Evolutionary conservation across 208 protist genomes (phyloP).

Genomic region (Leishmania turanica): DNA sequence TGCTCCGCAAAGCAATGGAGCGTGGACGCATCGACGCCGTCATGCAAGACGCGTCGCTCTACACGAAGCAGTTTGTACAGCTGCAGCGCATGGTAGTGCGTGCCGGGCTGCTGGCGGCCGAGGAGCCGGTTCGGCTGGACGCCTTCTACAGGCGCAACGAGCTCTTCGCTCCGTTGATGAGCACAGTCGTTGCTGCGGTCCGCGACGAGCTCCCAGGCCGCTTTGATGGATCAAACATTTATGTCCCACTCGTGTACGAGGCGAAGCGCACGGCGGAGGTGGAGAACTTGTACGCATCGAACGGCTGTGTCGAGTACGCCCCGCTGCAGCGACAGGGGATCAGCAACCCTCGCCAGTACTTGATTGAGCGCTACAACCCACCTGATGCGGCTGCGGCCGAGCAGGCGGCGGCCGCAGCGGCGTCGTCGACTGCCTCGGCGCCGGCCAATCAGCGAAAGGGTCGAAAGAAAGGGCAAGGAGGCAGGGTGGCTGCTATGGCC

Average conservation of each 20-base stretch:
- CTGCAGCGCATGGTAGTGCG: slow-evolving; percentile 67
- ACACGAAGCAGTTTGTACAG: slow-evolving; percentile 74
- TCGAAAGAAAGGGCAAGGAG: slow-evolving; percentile 23
- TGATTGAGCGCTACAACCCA: slow-evolving; percentile 63
- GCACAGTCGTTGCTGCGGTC: slow-evolving; percentile 40
- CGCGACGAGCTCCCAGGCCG: slow-evolving; percentile 52
- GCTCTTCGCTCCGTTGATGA: slow-evolving; percentile 59
- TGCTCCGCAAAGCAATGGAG: slow-evolving; percentile 53
- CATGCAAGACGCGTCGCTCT: slow-evolving; percentile 52
- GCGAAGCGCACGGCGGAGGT: slow-evolving; percentile 44
- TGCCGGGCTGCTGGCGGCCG: slow-evolving; percentile 62
- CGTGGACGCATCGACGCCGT: slow-evolving; percentile 44
- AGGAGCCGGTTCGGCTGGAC: slow-evolving; percentile 56
- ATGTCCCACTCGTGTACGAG: slow-evolving; percentile 61
- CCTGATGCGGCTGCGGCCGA: slow-evolving; percentile 9
- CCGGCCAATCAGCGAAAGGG: slow-evolving; percentile 19
- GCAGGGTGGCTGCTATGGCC: slow-evolving; percentile 4
- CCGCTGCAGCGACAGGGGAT: slow-evolving; percentile 54
- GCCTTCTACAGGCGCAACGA: slow-evolving; percentile 58
- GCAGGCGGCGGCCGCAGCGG: not conserved
- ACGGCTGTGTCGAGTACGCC: slow-evolving; percentile 75
- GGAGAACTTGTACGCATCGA: slow-evolving; percentile 77
- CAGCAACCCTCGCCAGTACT: slow-evolving; percentile 61
- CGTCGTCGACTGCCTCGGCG: not conserved
- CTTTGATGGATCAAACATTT: slow-evolving; percentile 47